Conservation (phyloP, 202 grass and related monocot species). For the Carex sylvatica region DNA sequence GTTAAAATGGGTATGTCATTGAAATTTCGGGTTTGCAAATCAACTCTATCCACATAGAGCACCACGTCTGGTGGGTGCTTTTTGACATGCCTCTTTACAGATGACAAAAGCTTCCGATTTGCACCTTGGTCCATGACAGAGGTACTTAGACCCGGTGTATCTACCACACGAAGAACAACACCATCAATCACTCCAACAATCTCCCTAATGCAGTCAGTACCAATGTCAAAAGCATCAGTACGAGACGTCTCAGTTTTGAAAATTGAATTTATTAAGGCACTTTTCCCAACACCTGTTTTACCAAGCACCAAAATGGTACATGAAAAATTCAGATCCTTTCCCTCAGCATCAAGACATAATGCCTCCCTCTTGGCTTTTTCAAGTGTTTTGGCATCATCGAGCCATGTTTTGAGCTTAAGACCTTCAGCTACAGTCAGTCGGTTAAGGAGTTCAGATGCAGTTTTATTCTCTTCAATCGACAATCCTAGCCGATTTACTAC, state of each 20-base stretch:
- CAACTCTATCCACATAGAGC: slow-evolving; percentile 78
- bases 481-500: slow-evolving; percentile 57
- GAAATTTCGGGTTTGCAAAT: slow-evolving; percentile 48
- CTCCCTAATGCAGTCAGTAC: slow-evolving; percentile 59
- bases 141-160: slow-evolving; percentile 77
- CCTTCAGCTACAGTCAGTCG: slow-evolving; percentile 63
- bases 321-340: slow-evolving; percentile 60
- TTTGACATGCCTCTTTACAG: slow-evolving; percentile 70
- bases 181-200: slow-evolving; percentile 61
- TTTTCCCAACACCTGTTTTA: slow-evolving; percentile 77
- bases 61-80: slow-evolving; percentile 67
- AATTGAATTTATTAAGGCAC: slow-evolving; percentile 83
- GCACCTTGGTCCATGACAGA: slow-evolving; percentile 54
- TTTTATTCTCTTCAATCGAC: slow-evolving; percentile 44
- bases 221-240: slow-evolving; percentile 60
- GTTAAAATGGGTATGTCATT: slow-evolving; percentile 49
- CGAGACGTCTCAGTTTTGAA: slow-evolving; percentile 68
- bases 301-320: slow-evolving; percentile 79
- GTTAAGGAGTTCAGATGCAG: slow-evolving; percentile 59
- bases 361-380: slow-evolving; percentile 73
- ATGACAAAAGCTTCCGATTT: slow-evolving; percentile 68
- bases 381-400: slow-evolving; percentile 43
- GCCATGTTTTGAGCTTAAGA: slow-evolving; percentile 39
- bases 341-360: slow-evolving; percentile 52
- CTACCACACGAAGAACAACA: slow-evolving; percentile 59